phyloP scores from a whole-genome alignment of 1,284 basidiomycete genomes.

The Phlebopus sp. region DNA sequence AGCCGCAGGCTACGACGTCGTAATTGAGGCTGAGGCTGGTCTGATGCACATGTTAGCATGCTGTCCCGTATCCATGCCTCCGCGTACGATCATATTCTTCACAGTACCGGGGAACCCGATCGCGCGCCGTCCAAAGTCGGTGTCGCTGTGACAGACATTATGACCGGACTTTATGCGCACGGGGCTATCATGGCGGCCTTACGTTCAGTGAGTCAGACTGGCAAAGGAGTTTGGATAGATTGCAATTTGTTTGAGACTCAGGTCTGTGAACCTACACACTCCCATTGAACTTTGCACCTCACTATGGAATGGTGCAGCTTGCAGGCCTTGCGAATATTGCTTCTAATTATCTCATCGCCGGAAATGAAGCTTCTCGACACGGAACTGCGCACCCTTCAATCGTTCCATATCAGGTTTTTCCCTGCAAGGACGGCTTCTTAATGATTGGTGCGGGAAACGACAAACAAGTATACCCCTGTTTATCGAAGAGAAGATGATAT shows the following conservation, averaged over 20 bases:
- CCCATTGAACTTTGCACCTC: not conserved
- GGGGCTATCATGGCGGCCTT: conserved; percentile 92
- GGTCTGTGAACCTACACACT: conserved; percentile 41
- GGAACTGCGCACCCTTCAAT: conserved; percentile 92
- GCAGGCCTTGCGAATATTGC: conserved; percentile 93
- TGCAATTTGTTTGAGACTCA: conserved; percentile 87
- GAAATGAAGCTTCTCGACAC: conserved; percentile 81
- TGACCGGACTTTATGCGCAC: conserved; percentile 91
- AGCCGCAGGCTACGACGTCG: conserved; percentile 88
- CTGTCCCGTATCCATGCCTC: conserved; percentile 7
- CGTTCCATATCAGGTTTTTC: conserved; percentile 91
- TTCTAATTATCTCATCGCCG: conserved; percentile 89
- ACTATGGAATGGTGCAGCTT: conserved; percentile 48
- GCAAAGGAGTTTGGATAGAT: conserved; percentile 88
- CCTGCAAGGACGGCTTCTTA: conserved; percentile 84
- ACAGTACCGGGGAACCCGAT: conserved; percentile 85
- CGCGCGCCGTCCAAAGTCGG: conserved; percentile 89
- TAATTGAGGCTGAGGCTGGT: conserved; percentile 89
- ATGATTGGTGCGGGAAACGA: conserved; percentile 96
- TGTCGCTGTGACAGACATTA: conserved; percentile 88
- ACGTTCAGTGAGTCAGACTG: conserved; percentile 79
- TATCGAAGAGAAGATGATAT: conserved; percentile 3
- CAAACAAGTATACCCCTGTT: conserved; percentile 58
- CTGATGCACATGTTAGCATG: conserved; percentile 84
- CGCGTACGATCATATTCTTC: conserved; percentile 10